phyloP scores from a whole-genome alignment of 345 rosid species.

The Pugionium cornutum region DNA sequence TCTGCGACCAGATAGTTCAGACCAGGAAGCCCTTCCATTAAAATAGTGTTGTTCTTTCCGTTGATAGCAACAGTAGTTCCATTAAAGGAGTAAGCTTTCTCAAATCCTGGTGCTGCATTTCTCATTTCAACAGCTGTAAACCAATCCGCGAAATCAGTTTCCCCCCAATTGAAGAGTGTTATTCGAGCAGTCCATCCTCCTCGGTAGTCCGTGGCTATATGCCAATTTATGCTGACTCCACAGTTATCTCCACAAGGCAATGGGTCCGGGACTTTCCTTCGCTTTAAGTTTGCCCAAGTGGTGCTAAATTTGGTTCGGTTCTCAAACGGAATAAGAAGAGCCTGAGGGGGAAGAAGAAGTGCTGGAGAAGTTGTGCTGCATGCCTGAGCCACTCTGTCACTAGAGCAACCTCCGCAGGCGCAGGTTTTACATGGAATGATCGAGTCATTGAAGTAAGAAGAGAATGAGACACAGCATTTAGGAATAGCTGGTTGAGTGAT shows the following conservation, averaged over 20 bases:
- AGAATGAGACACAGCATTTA: slow-evolving; percentile 86
- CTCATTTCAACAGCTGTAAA: slow-evolving; percentile 70
- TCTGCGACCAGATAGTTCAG: slow-evolving; percentile 78
- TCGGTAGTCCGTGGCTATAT: slow-evolving; percentile 65
- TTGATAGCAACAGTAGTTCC: slow-evolving; percentile 48
- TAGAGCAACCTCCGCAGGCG: slow-evolving; percentile 77
- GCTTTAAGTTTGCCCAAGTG: slow-evolving; percentile 78
- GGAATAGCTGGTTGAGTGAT: slow-evolving; percentile 70
- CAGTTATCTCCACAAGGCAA: slow-evolving; percentile 90
- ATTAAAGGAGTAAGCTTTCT: slow-evolving; percentile 78
- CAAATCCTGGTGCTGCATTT: slow-evolving; percentile 72
- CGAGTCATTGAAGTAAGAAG: slow-evolving; percentile 88
- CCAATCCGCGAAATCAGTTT: slow-evolving; percentile 76
- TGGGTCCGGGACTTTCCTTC: slow-evolving; percentile 57
- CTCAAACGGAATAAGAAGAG: slow-evolving; percentile 84
- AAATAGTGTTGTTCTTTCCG: slow-evolving; percentile 60
- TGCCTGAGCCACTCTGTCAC: slow-evolving; percentile 49
- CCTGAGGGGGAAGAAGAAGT: slow-evolving; percentile 72
- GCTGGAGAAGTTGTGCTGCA: slow-evolving; percentile 76
- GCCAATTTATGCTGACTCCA: slow-evolving; percentile 95
- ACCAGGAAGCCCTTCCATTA: slow-evolving; percentile 81
- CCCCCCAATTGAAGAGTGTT: slow-evolving; percentile 94
- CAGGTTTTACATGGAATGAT: slow-evolving; percentile 82
- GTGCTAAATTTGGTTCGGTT: slow-evolving; percentile 61
- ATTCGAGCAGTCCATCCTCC: slow-evolving; percentile 87